Base-by-base conservation (phyloP, 2,329 filamentous ascomycete genomes). In the Cercospora sp. region DNA sequence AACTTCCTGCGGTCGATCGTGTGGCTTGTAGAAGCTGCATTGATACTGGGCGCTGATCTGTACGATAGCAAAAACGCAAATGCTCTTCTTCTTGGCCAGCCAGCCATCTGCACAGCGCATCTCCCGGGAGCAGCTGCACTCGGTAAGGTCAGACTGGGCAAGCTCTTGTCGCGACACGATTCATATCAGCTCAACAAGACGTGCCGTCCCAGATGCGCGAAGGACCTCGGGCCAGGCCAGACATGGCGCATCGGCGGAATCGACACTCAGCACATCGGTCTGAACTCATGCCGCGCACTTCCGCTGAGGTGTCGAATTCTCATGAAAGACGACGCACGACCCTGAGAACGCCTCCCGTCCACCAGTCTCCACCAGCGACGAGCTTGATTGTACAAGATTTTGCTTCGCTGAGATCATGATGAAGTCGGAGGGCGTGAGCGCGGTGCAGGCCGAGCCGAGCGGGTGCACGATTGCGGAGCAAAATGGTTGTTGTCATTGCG, bases 371-470 rank as follows among this genome's bases (percentile, higher is more conserved):
- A 48, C 42, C n/a, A 3, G n/a, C 42, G 42, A 13, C 26, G 51
- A 57, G 51, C 51, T 57, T 57, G 51, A 57, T 26, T 28, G 20
- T 9, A 23, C 51, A 57, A 57, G 51, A 57, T 30, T 57, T 28
- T 57, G 51, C 51, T 57, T 57, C 51, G 26, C 51, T 13, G 51
- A 26, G 23, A 57, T 57, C 51, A 57, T 57, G 42, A 48, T 48
- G 16, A 48, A 20, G 42, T 48, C n/a, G 42, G 16, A 18, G 16
- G 16, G 39, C 39, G 16, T 8, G 16, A 9, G 39, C 16, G n/a
- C 39, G n/a, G 39, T 45, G 16, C 16, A 18, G 16, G 39, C 33
- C 33, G 33, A 36, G 39, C 39, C 39, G 39, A n/a, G n/a, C 39
- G 51, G 51, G 28, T 55, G 51, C 51, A 57, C 51, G 51, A 57